Conservation (phyloP, 1,284 basidiomycete genomes). For the Leccinum subfulvum region DNA sequence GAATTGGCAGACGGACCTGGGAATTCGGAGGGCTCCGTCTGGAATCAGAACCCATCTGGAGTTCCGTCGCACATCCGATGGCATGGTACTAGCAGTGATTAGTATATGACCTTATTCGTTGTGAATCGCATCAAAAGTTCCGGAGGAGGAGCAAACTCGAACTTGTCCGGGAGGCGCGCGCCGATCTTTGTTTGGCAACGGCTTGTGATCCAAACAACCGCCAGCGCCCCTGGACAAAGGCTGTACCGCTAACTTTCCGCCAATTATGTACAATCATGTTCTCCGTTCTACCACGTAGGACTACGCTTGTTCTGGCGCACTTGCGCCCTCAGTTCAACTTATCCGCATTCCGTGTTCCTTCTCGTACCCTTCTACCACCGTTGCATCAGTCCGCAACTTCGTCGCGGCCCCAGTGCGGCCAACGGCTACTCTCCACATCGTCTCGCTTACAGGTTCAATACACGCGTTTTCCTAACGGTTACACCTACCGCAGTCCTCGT, state of each 20-base stretch:
- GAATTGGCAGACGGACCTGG: slow-evolving; percentile 9
- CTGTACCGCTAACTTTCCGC: background rate
- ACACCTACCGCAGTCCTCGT: slow-evolving; percentile 11
- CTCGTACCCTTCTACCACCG: background rate
- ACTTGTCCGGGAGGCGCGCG: background rate
- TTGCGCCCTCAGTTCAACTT: slow-evolving; percentile 1
- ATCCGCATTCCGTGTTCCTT: background rate
- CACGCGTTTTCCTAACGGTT: slow-evolving; percentile 25
- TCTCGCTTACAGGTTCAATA: slow-evolving; percentile 24
- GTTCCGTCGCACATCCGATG: background rate
- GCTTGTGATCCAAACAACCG: slow-evolving; percentile 21
- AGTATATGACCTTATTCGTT: background rate
- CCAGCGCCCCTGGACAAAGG: background rate
- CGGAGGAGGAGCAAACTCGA: background rate
- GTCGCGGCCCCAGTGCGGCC: slow-evolving; percentile 1
- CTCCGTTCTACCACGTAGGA: slow-evolving; percentile 2
- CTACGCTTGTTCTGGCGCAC: slow-evolving; percentile 4
- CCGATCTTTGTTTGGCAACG: slow-evolving; percentile 19
- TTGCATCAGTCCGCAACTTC: slow-evolving; percentile 4
- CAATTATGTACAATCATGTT: slow-evolving; percentile 11
- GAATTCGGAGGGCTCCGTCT: slow-evolving; percentile 3
- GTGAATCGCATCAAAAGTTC: background rate
- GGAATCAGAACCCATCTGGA: background rate
- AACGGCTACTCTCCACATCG: slow-evolving; percentile 25
- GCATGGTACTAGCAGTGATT: background rate